A percentile compares a stretch with the other conserved stretches of the same genome.
Evolutionary conservation across 2,329 filamentous ascomycete genomes (phyloP).

Genomic region (Rhinocladiella mackenziei): DNA sequence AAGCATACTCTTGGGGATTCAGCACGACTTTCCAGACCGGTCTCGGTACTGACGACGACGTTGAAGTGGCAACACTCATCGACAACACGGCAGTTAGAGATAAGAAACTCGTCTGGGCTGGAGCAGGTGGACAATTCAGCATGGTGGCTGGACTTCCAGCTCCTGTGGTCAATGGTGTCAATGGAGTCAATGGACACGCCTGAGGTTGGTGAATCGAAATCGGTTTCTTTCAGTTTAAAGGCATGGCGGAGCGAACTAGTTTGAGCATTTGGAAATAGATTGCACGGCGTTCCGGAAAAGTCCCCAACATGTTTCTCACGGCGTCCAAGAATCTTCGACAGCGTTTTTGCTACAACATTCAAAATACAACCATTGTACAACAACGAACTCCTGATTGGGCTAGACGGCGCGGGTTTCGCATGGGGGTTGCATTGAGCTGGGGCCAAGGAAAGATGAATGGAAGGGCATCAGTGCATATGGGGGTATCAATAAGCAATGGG

Average conservation of each 20-base stretch:
- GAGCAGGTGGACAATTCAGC: constrained; percentile 76
- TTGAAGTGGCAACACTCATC: constrained; percentile 71
- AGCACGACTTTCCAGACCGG: constrained; percentile 77
- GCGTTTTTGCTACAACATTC: no score
- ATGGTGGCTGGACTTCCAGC: constrained; percentile 36
- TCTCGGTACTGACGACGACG: constrained; percentile 71
- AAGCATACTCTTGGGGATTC: constrained; percentile 76
- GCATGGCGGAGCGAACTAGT: background rate
- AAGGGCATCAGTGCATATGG: no score
- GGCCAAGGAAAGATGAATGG: no score
- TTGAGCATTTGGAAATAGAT: no score
- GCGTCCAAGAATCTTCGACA: no score
- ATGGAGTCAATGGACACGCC: constrained; percentile 28
- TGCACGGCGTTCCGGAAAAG: no score
- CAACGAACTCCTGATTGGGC: no score
- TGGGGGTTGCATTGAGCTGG: no score
- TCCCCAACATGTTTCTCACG: no score
- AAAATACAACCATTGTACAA: no score
- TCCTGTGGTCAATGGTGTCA: constrained; percentile 25
- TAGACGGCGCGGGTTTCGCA: no score
- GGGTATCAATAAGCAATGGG: no score
- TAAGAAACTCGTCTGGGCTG: constrained; percentile 71
- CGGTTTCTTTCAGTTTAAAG: background rate
- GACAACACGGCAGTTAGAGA: constrained; percentile 79
- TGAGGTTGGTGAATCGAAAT: background rate